Evolutionary conservation across 1,139 yeast genomes (phyloP).

Genomic region (Candida pseudocylindracea): DNA sequence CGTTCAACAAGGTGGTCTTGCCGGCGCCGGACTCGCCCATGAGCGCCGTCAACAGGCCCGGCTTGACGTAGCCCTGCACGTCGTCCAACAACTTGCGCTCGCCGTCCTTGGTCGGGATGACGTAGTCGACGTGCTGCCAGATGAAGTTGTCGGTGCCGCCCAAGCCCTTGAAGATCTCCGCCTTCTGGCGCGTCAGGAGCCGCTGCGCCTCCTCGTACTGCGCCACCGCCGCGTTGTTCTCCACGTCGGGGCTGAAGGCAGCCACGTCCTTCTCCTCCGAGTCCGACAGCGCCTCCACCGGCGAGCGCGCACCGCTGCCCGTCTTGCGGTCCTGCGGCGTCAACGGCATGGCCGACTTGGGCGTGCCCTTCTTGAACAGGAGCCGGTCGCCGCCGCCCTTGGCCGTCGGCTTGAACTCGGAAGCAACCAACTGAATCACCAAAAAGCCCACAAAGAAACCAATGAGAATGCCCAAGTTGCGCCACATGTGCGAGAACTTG

Average conservation of each 20-base stretch:
- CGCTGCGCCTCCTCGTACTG: not conserved
- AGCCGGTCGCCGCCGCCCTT: constrained; percentile 33
- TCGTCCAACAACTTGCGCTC: constrained; percentile 11
- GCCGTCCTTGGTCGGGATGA: constrained; percentile 20
- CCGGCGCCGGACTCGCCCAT: constrained; percentile 19
- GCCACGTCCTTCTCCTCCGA: no score
- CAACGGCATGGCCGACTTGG: constrained; percentile 3
- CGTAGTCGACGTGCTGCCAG: constrained; percentile 20
- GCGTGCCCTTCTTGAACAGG: constrained; percentile 28
- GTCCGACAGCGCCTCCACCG: no score
- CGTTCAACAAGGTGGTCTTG: constrained; percentile 38
- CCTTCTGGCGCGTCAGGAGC: not conserved
- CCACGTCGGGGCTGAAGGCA: not conserved
- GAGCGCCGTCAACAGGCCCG: constrained; percentile 1
- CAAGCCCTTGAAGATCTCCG: not conserved
- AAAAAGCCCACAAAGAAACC: constrained; percentile 31
- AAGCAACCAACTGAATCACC: constrained; percentile 7
- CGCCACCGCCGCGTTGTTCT: not conserved
- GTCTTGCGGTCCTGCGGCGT: not conserved
- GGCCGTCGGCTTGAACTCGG: not conserved
- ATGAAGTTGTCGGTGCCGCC: constrained; percentile 13
- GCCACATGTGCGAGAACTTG: constrained; percentile 30
- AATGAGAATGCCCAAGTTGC: constrained; percentile 37
- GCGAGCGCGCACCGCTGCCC: no score
- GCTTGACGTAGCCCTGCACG: constrained; percentile 1